Conservation (phyloP, 1,139 yeast species). For the Tardiomyces digboiensis region DNA sequence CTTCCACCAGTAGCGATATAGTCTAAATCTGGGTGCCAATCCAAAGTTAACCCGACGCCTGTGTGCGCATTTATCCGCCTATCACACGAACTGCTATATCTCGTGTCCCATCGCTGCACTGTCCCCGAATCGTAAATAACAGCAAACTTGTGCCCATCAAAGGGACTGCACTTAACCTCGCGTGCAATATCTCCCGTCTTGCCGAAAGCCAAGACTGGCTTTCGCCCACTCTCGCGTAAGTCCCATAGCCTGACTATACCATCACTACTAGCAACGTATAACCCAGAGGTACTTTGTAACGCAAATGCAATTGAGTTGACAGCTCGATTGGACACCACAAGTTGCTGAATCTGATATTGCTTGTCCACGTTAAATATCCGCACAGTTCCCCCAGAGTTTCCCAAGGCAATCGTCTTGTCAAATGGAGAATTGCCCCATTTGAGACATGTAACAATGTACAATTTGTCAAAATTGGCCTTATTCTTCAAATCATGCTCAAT, state of each 20-base stretch:
- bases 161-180: slow-evolving; percentile 32
- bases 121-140: slow-evolving; percentile 89
- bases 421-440: slow-evolving; percentile 25
- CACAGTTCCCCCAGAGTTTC: neutral
- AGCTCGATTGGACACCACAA: slow-evolving; percentile 28
- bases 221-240: slow-evolving; percentile 42
- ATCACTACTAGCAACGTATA: slow-evolving; percentile 87
- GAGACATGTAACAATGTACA: slow-evolving; percentile 24
- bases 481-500: slow-evolving; percentile 13
- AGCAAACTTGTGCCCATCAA: slow-evolving; percentile 40
- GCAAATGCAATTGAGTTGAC: slow-evolving; percentile 73
- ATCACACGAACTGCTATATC: slow-evolving; percentile 42
- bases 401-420: neutral
- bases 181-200: slow-evolving; percentile 36
- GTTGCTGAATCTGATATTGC: slow-evolving; percentile 10
- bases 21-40: slow-evolving; percentile 82
- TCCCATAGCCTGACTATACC: slow-evolving; percentile 90
- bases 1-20: slow-evolving; percentile 89
- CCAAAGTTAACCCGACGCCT: slow-evolving; percentile 81
- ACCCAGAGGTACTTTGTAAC: slow-evolving; percentile 8
- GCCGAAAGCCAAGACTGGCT: slow-evolving; percentile 38
- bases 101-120: slow-evolving; percentile 72
- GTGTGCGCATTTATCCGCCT: slow-evolving; percentile 80
- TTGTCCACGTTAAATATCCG: slow-evolving; percentile 1
- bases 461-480: slow-evolving; percentile 20